Base-by-base conservation (phyloP, 495 filamentous ascomycete species). In the Friedmanniomyces endolithicus region DNA sequence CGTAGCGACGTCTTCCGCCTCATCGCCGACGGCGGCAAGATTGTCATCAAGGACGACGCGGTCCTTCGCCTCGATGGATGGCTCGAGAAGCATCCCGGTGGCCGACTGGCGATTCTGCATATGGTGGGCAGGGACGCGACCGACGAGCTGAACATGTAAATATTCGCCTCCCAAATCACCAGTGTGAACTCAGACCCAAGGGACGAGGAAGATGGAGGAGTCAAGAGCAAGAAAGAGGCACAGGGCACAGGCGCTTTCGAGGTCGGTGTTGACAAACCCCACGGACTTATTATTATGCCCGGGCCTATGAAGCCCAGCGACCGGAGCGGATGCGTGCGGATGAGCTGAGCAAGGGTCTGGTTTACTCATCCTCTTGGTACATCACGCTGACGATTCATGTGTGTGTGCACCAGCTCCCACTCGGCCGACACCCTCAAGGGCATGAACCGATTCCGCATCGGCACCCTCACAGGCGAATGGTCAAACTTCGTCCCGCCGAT, bases 401-500 rank as follows among this genome's bases (percentile, higher is more conserved):
- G n/a, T 27, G 2, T 14, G 19, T 47, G 8, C 4, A 6, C 2
- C 53, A 56, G 53, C 11, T 56, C 53, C 0, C 53, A 56, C 46
- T 49, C 53, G 20, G 6, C 23, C 20, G 45, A 56, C 1, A 50
- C 37, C 53, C 19, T 56, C 1, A 22, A 25, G 33, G 19, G 14
- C 53, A 56, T 56, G 45, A 40, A 41, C 20, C 53, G 46, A 1
- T 56, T 35, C 24, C 82, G 87, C 52, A 89, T 98, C 65, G 92
- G 92, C 43, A 77, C 76, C 57, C 78, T 95, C 41, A 78, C 90
- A 63, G 88, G 86, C 27, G 74, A 70, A 53, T 98, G 92, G 92
- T 71, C 74, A 51, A 95, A 95, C 66, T 95, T 95, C 68, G 64
- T 86, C 6, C 90, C 92, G 17, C 92, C 92, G 6, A 49, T 56